phyloP scores from a whole-genome alignment of 23 red algal genomes.

The Gracilaria domingensis region DNA sequence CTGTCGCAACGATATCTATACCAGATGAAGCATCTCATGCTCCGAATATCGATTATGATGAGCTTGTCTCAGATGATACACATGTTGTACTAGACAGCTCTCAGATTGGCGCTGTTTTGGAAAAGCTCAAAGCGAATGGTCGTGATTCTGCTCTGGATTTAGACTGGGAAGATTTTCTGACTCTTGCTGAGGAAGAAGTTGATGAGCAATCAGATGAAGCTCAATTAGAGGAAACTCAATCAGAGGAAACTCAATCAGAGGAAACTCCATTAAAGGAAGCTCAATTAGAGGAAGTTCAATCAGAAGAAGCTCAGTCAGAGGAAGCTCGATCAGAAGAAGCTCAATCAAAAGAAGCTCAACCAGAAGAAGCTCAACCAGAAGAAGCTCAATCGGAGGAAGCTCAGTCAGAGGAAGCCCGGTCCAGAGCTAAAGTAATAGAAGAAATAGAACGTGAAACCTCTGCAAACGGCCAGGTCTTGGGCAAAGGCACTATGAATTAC shows the following conservation, averaged over 20 bases:
- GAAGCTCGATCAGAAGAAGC: too few relatives aligned
- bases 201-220: slow-evolving; percentile 3
- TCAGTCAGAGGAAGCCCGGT: too few relatives aligned
- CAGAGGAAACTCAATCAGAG: too few relatives aligned
- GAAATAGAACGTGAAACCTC: not conserved
- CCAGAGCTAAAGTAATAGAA: too few relatives aligned
- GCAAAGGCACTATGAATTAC: slow-evolving; percentile 57
- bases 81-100: slow-evolving; percentile 71
- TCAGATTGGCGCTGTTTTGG: slow-evolving; percentile 48
- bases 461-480: not conserved
- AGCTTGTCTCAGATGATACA: slow-evolving; percentile 68
- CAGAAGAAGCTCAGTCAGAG: too few relatives aligned
- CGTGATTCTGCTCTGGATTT: slow-evolving; percentile 28
- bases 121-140: slow-evolving; percentile 48
- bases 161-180: slow-evolving; percentile 24
- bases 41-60: slow-evolving; percentile 43
- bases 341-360: too few relatives aligned
- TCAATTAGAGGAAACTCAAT: too few relatives aligned
- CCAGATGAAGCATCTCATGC: not conserved
- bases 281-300: too few relatives aligned
- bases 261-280: too few relatives aligned
- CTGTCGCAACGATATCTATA: not conserved
- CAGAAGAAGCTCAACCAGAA: too few relatives aligned
- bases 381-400: too few relatives aligned
- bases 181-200: not conserved